These are phyloP conservation scores for Ustilago trichophora DNA, from an alignment of 1,284 basidiomycete genomes.

Conservation along the genomic window DNA sequence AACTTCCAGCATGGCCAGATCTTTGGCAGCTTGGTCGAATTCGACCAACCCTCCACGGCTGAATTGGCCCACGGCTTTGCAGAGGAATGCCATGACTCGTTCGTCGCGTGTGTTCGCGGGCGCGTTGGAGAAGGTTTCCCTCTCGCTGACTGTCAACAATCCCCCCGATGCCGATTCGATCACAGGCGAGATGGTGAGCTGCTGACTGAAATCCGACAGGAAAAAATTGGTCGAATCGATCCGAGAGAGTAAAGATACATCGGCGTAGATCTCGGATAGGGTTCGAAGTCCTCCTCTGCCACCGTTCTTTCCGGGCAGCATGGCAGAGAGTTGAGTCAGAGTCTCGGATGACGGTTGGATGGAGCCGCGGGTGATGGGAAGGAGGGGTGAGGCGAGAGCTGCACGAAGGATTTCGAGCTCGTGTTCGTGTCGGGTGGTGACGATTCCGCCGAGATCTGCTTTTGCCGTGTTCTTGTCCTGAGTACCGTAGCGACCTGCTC, in stretches of 20 bases:
- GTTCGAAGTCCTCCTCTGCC: slow-evolving; percentile 47
- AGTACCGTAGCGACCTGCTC: slow-evolving; percentile 90
- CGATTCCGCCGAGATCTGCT: slow-evolving; percentile 55
- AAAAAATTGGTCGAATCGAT: slow-evolving; percentile 71
- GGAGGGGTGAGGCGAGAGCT: slow-evolving; percentile 69
- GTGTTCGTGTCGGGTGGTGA: slow-evolving; percentile 75
- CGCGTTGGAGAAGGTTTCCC: slow-evolving; percentile 69
- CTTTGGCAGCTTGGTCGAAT: slow-evolving; percentile 66
- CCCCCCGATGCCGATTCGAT: slow-evolving; percentile 67
- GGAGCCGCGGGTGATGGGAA: slow-evolving; percentile 69
- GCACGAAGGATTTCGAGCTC: slow-evolving; percentile 76
- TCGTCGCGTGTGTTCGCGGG: slow-evolving; percentile 70
- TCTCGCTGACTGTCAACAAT: slow-evolving; percentile 71
- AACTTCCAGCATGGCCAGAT: slow-evolving; percentile 68
- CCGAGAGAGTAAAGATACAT: slow-evolving; percentile 70
- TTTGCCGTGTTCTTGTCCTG: slow-evolving; percentile 67
- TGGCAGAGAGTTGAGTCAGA: slow-evolving; percentile 66
- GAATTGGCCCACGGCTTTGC: slow-evolving; percentile 67
- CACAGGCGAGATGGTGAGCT: slow-evolving; percentile 65
- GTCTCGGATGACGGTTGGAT: slow-evolving; percentile 66
- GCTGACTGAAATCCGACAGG: slow-evolving; percentile 64
- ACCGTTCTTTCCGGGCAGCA: slow-evolving; percentile 66
- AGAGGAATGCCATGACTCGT: slow-evolving; percentile 66
- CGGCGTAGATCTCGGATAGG: slow-evolving; percentile 69
- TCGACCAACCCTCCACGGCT: slow-evolving; percentile 66